Base-by-base conservation (phyloP, 108 stramenopile genomes). In the Cyclostephanos tholiformis region DNA sequence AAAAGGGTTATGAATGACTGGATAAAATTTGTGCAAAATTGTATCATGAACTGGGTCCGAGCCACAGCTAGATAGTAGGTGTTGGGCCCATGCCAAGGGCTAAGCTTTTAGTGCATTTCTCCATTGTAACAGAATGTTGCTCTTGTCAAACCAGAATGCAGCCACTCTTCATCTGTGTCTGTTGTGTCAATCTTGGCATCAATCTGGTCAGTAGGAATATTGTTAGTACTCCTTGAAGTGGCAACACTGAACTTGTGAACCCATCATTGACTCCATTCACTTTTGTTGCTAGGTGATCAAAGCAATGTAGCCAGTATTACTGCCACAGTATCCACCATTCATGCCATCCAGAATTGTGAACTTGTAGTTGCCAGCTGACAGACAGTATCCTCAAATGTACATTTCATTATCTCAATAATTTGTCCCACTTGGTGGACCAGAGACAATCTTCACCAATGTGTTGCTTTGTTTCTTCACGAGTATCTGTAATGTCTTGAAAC, bases 271-370 rank as follows among this genome's bases (percentile, higher is more conserved):
- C 32, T 56, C 74, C 74, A 75, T 48, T 75, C 58, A 11, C 56
- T 55, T 30, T 66, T 56, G 2, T 44, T 65, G 19, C 13, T 38
- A 16, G 74, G 74, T 26, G 65, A 66, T 46, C 56, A 9, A 61
- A 59, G 58, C 74, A 11, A 75, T 29, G 14, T 59, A 51, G 20
- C 63, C 74, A 44, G 56, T 14, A 25, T 75, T 67, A 20, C 57
- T 58, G 8, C 74, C 74, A 12, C 74, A 65, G n/a, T 16, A 14
- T 25, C 41, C 55, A 50, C 63, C 58, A 43, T 65, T 66, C 65
- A 75, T 75, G 20, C 74, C 74, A 59, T 75, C 74, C 41, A 38
- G 30, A 5, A 75, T 63, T n/a, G 58, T 75, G 48, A 75, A 75
- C 20, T 46, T 48, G 23, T 67, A 75, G 20, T 39, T 46, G 2